Conservation (phyloP, 2,329 filamentous ascomycete genomes). For the Colletotrichum sp. region DNA sequence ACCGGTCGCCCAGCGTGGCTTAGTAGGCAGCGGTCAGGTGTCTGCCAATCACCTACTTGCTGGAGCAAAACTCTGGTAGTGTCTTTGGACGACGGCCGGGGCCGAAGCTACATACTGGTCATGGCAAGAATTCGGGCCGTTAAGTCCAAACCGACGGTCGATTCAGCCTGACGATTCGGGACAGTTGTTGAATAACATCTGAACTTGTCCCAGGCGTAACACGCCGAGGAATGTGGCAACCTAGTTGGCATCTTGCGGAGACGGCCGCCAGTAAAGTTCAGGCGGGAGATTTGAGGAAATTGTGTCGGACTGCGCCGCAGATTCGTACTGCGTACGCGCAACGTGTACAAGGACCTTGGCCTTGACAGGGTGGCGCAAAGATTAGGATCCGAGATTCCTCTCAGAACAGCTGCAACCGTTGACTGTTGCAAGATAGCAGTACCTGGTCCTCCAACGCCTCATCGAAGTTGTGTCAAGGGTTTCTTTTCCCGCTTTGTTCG, state of each 20-base stretch:
- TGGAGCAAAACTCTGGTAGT: background rate
- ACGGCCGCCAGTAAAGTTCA: background rate
- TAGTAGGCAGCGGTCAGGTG: background rate
- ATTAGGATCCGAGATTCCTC: background rate
- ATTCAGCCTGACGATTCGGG: background rate
- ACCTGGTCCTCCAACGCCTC: background rate
- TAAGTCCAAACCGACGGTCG: background rate
- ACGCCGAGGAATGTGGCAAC: background rate
- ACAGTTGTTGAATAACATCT: background rate
- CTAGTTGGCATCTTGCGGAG: background rate
- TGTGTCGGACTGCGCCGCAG: background rate
- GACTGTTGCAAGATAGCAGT: background rate
- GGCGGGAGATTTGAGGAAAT: background rate
- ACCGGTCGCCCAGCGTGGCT: background rate
- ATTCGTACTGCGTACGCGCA: background rate
- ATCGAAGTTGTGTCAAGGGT: background rate
- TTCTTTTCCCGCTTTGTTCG: background rate
- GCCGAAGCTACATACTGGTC: background rate
- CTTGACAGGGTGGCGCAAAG: background rate
- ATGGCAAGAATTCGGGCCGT: background rate
- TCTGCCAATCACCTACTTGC: background rate
- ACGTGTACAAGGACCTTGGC: background rate
- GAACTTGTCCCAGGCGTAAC: background rate
- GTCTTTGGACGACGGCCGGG: background rate
- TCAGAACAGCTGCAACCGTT: background rate